Evolutionary conservation across 805 yeast genomes (phyloP), one percentile per base, ranked within the genome.

Genomic region (Lipomyces yamanashiensis): DNA sequence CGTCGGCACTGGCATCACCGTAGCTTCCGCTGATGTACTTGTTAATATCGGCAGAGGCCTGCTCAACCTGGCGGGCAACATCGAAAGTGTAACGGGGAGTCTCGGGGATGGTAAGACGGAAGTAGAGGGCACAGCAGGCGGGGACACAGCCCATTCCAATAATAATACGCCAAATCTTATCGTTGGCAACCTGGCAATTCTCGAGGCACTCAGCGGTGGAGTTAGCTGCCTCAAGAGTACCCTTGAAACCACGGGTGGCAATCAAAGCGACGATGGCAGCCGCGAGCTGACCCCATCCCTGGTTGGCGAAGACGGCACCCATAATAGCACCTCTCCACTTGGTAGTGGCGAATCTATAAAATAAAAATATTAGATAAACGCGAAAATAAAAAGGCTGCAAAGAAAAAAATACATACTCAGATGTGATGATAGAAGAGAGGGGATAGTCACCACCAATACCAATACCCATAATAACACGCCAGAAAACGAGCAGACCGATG

Each of bases 381-480:
- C 1, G 36, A 41, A 33, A 23, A 33, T 7, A 39, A 39, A 37
- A n/a, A 2, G 43, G 6, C 28, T 28, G 19, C 21, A n/a, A 7
- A 40, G n/a, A 15, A 9, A 45, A 54, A 15, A 21, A 17, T n/a
- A 60, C 61, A 49, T 43, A 58, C 81, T 91, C 97, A 63, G 97
- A 87, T 9, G 96, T 88, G 70, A 91, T 91, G 76, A 91, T 88
- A n/a, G 96, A 90, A 17, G 96, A 90, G 73, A 92, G 82, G 71
- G 97, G 97, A 77, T 91, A 91, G 80, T 91, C 97, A 83, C 97
- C 97, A 81, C 97, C 97, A 72, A 91, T 92, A 85, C 97, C 97
- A 72, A 92, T 87, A 82, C 97, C 97, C 90, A 87, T 88, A 67
- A 91, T 74, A 70, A 91, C 87, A 85, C 97, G 88, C 80, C 86